A percentile compares a stretch with the other conserved stretches of the same genome.
phyloP scores from a whole-genome alignment of 202 grass and related monocot species.

The Carex arenaria region DNA sequence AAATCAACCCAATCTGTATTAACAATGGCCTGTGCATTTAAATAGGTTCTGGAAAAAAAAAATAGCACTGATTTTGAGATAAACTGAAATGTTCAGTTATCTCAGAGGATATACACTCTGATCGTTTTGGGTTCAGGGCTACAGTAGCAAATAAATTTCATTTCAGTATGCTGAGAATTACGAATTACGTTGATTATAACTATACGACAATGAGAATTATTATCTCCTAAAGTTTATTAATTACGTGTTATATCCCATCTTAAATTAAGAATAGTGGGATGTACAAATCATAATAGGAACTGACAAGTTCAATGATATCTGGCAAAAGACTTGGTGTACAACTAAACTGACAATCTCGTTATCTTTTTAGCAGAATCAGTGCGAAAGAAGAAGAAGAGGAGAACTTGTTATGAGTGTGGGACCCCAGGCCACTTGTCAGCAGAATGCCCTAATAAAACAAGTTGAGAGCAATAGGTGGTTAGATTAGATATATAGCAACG shows the following conservation, averaged over 20 bases:
- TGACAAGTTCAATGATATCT: background rate
- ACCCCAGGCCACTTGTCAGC: conserved; percentile 73
- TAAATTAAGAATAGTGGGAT: background rate
- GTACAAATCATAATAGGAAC: background rate
- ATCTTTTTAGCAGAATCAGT: background rate
- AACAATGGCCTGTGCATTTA: too few relatives aligned
- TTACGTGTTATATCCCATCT: background rate
- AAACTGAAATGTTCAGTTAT: too few relatives aligned
- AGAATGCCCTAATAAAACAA: conserved; percentile 57
- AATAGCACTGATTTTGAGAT: too few relatives aligned
- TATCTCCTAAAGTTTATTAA: background rate
- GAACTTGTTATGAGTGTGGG: conserved; percentile 73
- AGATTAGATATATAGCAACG: background rate
- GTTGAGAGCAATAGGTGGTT: conserved; percentile 20
- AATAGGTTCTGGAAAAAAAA: too few relatives aligned
- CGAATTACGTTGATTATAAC: background rate
- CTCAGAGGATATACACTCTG: too few relatives aligned
- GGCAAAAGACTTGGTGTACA: background rate
- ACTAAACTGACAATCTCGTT: background rate
- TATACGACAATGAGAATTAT: background rate
- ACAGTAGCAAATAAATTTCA: background rate
- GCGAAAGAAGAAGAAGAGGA: conserved; percentile 56
- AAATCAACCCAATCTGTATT: too few relatives aligned
- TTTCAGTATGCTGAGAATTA: background rate
- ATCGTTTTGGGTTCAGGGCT: background rate